Percentiles rank a stretch among this genome's conserved stretches.
phyloP scores from a whole-genome alignment of 2,329 filamentous ascomycete genomes.

The Venturiaceae sp. region DNA sequence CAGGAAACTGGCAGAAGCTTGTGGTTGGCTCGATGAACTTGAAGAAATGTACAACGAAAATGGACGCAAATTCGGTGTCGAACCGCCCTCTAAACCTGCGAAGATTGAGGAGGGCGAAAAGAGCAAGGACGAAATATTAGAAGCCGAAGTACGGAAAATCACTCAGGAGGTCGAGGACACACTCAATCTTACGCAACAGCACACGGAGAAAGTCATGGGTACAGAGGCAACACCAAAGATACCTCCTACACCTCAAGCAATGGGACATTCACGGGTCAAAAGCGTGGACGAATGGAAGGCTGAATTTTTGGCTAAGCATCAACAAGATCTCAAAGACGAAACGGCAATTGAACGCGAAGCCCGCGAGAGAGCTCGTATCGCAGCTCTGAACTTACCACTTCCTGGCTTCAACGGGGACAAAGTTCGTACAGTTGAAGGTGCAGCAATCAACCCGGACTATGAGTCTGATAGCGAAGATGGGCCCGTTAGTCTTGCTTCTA shows the following conservation, averaged over 20 bases:
- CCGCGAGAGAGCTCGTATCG: too few species aligned
- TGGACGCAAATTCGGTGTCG: conserved; percentile 47
- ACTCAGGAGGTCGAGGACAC: conserved; percentile 49
- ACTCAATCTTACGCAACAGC: conserved; percentile 22
- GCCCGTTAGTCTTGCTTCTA: too few species aligned
- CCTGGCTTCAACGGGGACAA: too few species aligned
- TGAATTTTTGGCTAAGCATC: not conserved
- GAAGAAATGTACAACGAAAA: conserved; percentile 63
- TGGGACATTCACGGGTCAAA: not conserved
- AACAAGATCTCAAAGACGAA: not conserved
- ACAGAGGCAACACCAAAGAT: not conserved
- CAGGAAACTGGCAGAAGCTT: conserved; percentile 62
- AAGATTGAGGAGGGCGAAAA: conserved; percentile 24
- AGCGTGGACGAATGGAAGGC: not conserved
- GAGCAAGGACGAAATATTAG: conserved; percentile 45
- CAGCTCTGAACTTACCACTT: too few species aligned
- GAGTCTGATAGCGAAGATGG: too few species aligned
- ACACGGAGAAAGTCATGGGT: not conserved
- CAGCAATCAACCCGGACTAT: too few species aligned
- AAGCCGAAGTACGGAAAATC: conserved; percentile 48
- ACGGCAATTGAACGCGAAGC: not conserved
- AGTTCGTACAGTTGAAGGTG: too few species aligned
- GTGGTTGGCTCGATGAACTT: conserved; percentile 81
- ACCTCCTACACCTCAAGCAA: not conserved
- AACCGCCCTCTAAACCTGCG: conserved; percentile 31